phyloP scores from a whole-genome alignment of 495 filamentous ascomycete genomes.

The Cetradonia linearis region DNA sequence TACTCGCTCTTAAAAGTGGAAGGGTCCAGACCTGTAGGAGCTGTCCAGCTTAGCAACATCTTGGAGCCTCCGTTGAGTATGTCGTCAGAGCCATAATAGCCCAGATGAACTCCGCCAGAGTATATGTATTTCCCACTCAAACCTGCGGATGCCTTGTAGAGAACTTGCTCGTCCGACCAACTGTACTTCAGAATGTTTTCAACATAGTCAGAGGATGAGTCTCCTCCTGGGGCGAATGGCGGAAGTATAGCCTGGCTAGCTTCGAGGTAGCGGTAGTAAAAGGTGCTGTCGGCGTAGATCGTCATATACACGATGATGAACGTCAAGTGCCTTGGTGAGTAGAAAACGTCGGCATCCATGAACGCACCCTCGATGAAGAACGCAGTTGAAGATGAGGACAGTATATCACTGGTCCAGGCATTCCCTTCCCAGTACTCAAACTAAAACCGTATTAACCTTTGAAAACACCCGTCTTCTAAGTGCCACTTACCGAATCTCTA shows the following conservation, averaged over 20 bases:
- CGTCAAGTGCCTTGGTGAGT: slow-evolving; percentile 29
- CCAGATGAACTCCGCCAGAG: slow-evolving; percentile 25
- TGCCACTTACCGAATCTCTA: slow-evolving; percentile 23
- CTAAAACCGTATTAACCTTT: slow-evolving; percentile 14
- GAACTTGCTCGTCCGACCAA: slow-evolving; percentile 26
- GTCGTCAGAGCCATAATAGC: slow-evolving; percentile 29
- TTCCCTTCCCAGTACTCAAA: slow-evolving; percentile 29
- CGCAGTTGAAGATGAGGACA: slow-evolving; percentile 16
- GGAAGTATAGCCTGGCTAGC: slow-evolving; percentile 26
- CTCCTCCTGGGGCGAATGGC: slow-evolving; percentile 21
- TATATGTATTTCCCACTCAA: slow-evolving; percentile 27
- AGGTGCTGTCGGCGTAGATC: slow-evolving; percentile 29
- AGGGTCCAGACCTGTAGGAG: slow-evolving; percentile 27
- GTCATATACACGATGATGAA: slow-evolving; percentile 31
- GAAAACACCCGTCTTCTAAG: no score
- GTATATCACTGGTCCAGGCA: slow-evolving; percentile 23
- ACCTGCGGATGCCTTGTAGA: slow-evolving; percentile 25
- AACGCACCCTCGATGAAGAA: slow-evolving; percentile 26
- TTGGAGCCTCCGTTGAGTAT: slow-evolving; percentile 29
- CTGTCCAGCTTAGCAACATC: slow-evolving; percentile 30
- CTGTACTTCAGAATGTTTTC: slow-evolving; percentile 27
- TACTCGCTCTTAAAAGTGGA: slow-evolving; percentile 25
- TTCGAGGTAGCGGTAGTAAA: slow-evolving; percentile 31
- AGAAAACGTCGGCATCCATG: slow-evolving; percentile 31
- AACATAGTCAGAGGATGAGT: slow-evolving; percentile 23